Evolutionary conservation across 2,329 filamentous ascomycete species (phyloP).

Genomic region (Paraphoma sp.): DNA sequence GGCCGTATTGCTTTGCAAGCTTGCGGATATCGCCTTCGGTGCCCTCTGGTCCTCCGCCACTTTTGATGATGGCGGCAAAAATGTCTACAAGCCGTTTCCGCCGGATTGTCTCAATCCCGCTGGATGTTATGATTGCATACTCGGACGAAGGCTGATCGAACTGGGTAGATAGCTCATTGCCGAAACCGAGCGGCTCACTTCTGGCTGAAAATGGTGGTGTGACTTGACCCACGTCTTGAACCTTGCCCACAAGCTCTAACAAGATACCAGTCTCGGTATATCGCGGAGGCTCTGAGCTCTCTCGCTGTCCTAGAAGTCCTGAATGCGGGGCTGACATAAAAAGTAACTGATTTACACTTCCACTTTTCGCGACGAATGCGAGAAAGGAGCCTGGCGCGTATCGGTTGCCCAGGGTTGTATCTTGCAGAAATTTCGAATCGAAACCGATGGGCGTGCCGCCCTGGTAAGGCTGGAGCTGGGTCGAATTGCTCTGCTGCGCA

Average conservation of each 20-base stretch:
- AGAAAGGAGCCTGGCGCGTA: slow-evolving; percentile 93
- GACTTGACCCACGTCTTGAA: slow-evolving; percentile 80
- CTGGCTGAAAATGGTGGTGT: slow-evolving; percentile 70
- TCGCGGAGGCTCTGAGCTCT: slow-evolving; percentile 60
- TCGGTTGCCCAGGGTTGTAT: slow-evolving; percentile 58
- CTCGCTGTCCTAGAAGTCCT: slow-evolving; percentile 73
- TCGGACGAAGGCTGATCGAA: slow-evolving; percentile 85
- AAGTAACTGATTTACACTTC: slow-evolving; percentile 67
- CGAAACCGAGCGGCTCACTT: slow-evolving; percentile 77
- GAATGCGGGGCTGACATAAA: slow-evolving; percentile 90
- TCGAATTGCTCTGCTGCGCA: slow-evolving; percentile 27
- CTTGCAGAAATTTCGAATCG: slow-evolving; percentile 34
- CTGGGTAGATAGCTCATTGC: slow-evolving; percentile 95
- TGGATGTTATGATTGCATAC: slow-evolving; percentile 89
- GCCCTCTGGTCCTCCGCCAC: slow-evolving; percentile 76
- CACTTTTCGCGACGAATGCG: slow-evolving; percentile 74
- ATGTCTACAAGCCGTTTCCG: slow-evolving; percentile 87
- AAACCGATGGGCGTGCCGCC: slow-evolving; percentile 31
- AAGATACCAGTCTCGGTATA: slow-evolving; percentile 83
- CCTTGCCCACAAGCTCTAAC: slow-evolving; percentile 75
- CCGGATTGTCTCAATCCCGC: slow-evolving; percentile 84
- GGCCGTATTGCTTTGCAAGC: slow-evolving; percentile 85
- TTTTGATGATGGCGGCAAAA: slow-evolving; percentile 81
- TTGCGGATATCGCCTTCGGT: slow-evolving; percentile 81
- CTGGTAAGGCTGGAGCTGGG: slow-evolving; percentile 41